A percentile compares a stretch with the other conserved stretches of the same genome.
Evolutionary conservation across 441 rosid genomes (phyloP).

Genomic region (Corymbia citriodora): DNA sequence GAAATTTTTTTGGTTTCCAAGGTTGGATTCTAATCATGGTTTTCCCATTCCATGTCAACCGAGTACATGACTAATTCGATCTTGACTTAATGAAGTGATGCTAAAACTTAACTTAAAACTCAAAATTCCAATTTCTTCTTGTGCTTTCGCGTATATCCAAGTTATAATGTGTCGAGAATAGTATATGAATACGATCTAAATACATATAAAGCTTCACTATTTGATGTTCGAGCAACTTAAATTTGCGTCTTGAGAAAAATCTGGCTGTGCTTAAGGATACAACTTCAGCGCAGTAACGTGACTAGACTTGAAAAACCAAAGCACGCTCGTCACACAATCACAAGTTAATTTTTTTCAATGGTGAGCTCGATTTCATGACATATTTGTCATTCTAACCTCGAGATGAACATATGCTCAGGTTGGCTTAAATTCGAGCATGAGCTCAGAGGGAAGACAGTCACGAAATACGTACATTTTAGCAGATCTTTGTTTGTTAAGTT

Average conservation of each 20-base stretch:
- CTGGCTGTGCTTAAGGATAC: background rate
- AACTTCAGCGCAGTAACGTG: background rate
- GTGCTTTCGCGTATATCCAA: background rate
- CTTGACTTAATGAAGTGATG: background rate
- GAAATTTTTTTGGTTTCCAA: background rate
- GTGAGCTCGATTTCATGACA: background rate
- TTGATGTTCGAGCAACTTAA: background rate
- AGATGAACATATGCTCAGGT: background rate
- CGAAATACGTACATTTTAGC: background rate
- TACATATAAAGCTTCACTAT: background rate
- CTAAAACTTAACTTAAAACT: background rate
- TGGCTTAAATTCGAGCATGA: background rate
- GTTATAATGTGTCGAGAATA: background rate
- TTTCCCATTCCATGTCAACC: background rate
- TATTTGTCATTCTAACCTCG: background rate
- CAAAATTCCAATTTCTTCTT: background rate
- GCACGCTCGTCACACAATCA: rapidly evolving
- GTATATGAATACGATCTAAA: background rate
- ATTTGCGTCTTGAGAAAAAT: background rate
- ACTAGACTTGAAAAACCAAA: background rate
- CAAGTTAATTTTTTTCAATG: background rate
- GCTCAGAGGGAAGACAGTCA: rapidly evolving
- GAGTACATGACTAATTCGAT: background rate
- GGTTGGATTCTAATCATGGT: background rate
- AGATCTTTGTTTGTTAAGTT: background rate